Evolutionary conservation across 2,329 filamentous ascomycete genomes (phyloP), one percentile per base, ranked within the genome.

Genomic region (Dothideomycetidae sp.): DNA sequence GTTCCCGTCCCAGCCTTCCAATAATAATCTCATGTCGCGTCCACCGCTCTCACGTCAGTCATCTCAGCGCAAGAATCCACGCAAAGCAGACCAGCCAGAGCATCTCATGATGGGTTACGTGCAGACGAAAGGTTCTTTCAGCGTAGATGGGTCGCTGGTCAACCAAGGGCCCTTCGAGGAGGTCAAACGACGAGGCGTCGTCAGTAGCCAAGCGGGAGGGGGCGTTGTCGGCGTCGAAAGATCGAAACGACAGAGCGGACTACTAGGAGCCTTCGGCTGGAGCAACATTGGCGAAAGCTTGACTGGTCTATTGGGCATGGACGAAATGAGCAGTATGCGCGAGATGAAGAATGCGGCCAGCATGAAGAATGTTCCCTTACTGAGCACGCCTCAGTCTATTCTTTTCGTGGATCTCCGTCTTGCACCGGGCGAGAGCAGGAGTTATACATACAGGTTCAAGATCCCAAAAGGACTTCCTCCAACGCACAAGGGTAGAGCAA

Each of bases 101-200:
- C 78, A 79, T 1, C 62, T 98, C 37, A 92, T 98, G 75, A 98
- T 98, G 90, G 90, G 86, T 0, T 98, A 93, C 58, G 88, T 83
- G 2, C 90, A 98, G 50, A 74, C 96, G 2, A 81, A 84, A 57
- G 90, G 90, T 3, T 86, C 82, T 0, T 98, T 98, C 49, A 84
- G 77, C 0, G 62, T 98, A 5, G 90, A 98, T 53, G 85, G 85
- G 1, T 93, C 90, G 1, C 63, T 98, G 14, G 76, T 98, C 42
- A 88, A 92, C 50, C 76, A 92, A 28, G 75, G 75, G 0, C 82
- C 82, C 0, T 98, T 98, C 50, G 90, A 98, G 53, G 83, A 92
- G 50, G 86, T 96, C 28, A 98, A 98, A 57, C 73, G 86, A 42
- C 94, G 93, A 60, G 86, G 82, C 2, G 84, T 93, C 5, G 73